These are phyloP conservation scores for Salix suchowensis DNA, from an alignment of 345 rosid genomes.

Conservation along the genomic window DNA sequence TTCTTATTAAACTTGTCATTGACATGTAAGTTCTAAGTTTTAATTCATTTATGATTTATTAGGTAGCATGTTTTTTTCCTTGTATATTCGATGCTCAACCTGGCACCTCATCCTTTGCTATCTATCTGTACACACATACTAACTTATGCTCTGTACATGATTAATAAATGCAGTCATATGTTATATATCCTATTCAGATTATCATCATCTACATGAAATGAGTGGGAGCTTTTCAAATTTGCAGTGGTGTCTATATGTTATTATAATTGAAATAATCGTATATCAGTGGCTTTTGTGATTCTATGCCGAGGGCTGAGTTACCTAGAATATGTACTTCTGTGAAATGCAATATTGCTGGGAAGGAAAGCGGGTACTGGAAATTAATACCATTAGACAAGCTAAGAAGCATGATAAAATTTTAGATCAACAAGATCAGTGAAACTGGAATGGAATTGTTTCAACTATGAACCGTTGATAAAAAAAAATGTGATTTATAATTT, in stretches of 20 bases:
- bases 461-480: neutral
- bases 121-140: neutral
- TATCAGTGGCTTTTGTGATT: neutral
- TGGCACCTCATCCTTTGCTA: neutral
- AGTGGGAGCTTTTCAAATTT: neutral
- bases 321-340: neutral
- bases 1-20: constrained; percentile 88
- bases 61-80: neutral
- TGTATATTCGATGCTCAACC: neutral
- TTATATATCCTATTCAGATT: neutral
- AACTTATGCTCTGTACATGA: constrained; percentile 7
- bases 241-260: neutral
- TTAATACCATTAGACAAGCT: neutral
- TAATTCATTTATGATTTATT: neutral
- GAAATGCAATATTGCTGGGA: neutral
- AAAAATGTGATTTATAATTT: neutral
- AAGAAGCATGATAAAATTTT: neutral
- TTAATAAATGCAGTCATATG: constrained; percentile 4
- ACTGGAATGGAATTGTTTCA: neutral
- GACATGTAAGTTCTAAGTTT: constrained; percentile 63
- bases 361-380: neutral
- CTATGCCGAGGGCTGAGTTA: neutral
- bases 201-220: neutral
- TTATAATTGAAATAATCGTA: neutral
- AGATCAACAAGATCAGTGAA: neutral